A percentile compares a stretch with the other conserved stretches of the same genome.
Evolutionary conservation across 2,329 filamentous ascomycete species (phyloP).

Genomic region (Elsinoe ampelina): DNA sequence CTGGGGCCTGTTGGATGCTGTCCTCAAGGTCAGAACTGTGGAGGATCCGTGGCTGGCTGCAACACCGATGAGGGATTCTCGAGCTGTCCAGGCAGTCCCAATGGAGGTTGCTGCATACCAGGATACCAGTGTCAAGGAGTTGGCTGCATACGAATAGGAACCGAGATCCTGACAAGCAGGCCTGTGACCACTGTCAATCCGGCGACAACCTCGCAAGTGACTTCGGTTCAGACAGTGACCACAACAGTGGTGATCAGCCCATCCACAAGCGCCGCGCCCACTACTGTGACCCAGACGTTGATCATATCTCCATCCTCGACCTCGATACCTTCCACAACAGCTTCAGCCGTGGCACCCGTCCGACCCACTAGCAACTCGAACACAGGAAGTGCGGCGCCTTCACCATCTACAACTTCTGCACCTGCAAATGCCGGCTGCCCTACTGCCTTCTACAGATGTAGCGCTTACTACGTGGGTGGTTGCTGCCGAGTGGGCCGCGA

Average conservation of each 20-base stretch:
- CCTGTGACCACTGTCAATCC: constrained; percentile 18
- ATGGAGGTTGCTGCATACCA: constrained; percentile 67
- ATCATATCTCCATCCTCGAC: constrained; percentile 12
- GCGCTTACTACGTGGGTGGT: constrained; percentile 67
- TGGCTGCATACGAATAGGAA: constrained; percentile 45
- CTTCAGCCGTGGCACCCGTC: constrained; percentile 30
- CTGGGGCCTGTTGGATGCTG: constrained; percentile 68
- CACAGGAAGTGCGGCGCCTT: constrained; percentile 28
- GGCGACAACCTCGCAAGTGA: constrained; percentile 19
- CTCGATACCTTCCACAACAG: constrained; percentile 13
- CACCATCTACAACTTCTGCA: constrained; percentile 18
- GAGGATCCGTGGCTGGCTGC: constrained; percentile 54
- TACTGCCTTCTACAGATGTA: constrained; percentile 84
- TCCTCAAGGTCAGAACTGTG: constrained; percentile 54
- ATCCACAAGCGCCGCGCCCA: constrained; percentile 14
- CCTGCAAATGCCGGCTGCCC: constrained; percentile 51
- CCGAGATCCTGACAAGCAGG: constrained; percentile 21
- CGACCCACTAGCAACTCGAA: constrained; percentile 34
- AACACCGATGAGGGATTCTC: constrained; percentile 48
- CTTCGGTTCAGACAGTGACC: constrained; percentile 20
- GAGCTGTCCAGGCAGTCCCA: constrained; percentile 54
- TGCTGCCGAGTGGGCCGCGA: constrained; percentile 84
- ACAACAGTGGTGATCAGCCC: constrained; percentile 18
- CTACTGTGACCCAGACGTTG: constrained; percentile 16
- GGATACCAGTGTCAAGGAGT: constrained; percentile 60